Percentiles rank a stretch among this genome's conserved stretches.
These are phyloP conservation scores for Leccinellum albellum DNA, from an alignment of 768 basidiomycete species.

Conservation along the genomic window DNA sequence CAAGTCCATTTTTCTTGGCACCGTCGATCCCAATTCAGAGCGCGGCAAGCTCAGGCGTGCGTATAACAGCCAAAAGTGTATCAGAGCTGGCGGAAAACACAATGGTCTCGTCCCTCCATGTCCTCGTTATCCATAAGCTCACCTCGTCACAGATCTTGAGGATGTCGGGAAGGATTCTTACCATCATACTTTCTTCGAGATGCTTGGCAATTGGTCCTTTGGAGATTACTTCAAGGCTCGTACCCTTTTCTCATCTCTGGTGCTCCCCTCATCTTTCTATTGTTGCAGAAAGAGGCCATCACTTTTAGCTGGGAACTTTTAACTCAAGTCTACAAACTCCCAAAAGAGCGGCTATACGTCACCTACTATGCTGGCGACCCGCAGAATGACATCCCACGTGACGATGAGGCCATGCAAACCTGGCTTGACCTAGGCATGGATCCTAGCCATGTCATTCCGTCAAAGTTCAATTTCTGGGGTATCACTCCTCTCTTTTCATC, in stretches of 20 bases:
- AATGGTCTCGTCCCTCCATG: constrained; percentile 57
- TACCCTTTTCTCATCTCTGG: not conserved
- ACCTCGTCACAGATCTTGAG: constrained; percentile 70
- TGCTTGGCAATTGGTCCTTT: constrained; percentile 99
- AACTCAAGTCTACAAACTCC: constrained; percentile 83
- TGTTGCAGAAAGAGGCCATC: constrained; percentile 82
- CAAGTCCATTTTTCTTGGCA: constrained; percentile 97
- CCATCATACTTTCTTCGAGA: constrained; percentile 98
- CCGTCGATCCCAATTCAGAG: constrained; percentile 91
- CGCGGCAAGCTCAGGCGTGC: constrained; percentile 89
- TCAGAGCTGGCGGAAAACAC: constrained; percentile 97
- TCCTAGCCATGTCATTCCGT: constrained; percentile 87
- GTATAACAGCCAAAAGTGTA: constrained; percentile 97
- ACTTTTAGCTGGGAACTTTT: constrained; percentile 92
- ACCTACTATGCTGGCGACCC: constrained; percentile 96
- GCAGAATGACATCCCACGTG: constrained; percentile 80
- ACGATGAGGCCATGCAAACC: constrained; percentile 79
- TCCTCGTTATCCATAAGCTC: not conserved
- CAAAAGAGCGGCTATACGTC: constrained; percentile 89
- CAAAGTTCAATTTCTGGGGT: constrained; percentile 99
- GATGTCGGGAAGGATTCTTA: constrained; percentile 99
- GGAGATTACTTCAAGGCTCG: constrained; percentile 98
- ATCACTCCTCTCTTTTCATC: constrained; percentile 22
- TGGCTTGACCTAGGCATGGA: constrained; percentile 89
- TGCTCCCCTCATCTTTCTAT: constrained; percentile 5